A percentile compares a stretch with the other conserved stretches of the same genome.
These are phyloP conservation scores for Gentiana straminea DNA, from an alignment of 257 asterid species.

Conservation along the genomic window DNA sequence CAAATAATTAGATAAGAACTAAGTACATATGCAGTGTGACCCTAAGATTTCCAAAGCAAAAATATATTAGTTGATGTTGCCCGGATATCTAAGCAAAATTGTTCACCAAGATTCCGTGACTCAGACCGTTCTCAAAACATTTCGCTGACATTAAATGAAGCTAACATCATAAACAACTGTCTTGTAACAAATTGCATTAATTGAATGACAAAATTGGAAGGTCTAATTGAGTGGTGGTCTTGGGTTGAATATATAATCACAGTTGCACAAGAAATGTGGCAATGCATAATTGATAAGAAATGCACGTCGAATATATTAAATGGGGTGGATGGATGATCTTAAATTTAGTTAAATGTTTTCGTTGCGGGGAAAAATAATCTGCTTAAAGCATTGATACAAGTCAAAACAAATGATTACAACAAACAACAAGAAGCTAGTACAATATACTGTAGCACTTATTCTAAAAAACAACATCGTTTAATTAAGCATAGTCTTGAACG, in stretches of 20 bases:
- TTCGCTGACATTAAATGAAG: constrained; percentile 5
- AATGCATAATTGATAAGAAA: not conserved
- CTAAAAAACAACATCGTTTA: constrained; percentile 25
- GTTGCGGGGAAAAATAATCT: constrained; percentile 31
- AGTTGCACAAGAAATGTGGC: not conserved
- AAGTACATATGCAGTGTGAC: too few species aligned
- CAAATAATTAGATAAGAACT: too few species aligned
- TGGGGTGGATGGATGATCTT: constrained; percentile 41
- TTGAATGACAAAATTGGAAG: constrained; percentile 9
- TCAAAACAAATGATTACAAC: too few species aligned
- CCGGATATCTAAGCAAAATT: not conserved
- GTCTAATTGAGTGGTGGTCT: not conserved
- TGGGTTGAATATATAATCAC: not conserved
- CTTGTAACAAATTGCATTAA: constrained; percentile 24
- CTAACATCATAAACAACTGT: constrained; percentile 19
- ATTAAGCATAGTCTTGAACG: constrained; percentile 13
- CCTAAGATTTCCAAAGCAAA: not conserved
- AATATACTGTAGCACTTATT: constrained; percentile 47
- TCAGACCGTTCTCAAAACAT: constrained; percentile 3
- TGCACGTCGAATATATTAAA: constrained; percentile 2
- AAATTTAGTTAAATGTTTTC: constrained; percentile 52
- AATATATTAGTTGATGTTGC: not conserved
- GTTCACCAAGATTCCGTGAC: not conserved
- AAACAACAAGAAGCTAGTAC: not conserved
- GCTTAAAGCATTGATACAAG: too few species aligned